phyloP scores from a whole-genome alignment of 1,284 basidiomycete genomes.

The Boletus smithii region DNA sequence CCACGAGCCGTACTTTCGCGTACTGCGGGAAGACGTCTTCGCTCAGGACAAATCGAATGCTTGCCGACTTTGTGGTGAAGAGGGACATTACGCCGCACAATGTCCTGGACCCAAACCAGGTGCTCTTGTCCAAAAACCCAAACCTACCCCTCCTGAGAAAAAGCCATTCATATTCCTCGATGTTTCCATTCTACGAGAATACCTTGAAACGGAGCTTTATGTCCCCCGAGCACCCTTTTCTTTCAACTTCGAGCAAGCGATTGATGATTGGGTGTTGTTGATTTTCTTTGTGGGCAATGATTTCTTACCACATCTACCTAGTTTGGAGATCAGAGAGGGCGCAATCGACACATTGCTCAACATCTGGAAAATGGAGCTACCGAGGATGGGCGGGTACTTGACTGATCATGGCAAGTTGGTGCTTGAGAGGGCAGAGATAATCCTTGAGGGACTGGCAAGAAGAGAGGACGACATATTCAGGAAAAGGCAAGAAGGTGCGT shows the following conservation, averaged over 20 bases:
- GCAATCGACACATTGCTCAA: constrained; percentile 95
- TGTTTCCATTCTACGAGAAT: constrained; percentile 92
- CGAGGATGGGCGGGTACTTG: constrained; percentile 94
- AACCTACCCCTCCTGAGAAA: constrained; percentile 66
- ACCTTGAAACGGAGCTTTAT: constrained; percentile 93
- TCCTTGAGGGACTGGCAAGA: constrained; percentile 89
- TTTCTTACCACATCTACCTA: constrained; percentile 97
- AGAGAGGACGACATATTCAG: constrained; percentile 96
- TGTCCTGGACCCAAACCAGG: constrained; percentile 79
- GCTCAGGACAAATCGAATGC: constrained; percentile 74
- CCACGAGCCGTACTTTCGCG: constrained; percentile 96
- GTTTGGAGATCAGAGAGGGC: constrained; percentile 97
- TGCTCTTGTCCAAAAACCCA: constrained; percentile 62
- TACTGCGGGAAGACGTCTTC: constrained; percentile 98
- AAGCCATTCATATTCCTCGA: constrained; percentile 99
- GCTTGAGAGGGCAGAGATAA: constrained; percentile 84
- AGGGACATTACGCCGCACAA: constrained; percentile 91
- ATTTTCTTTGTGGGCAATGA: constrained; percentile 99
- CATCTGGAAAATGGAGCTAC: constrained; percentile 93
- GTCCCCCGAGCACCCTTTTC: constrained; percentile 75
- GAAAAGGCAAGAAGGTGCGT: constrained; percentile 85
- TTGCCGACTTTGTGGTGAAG: constrained; percentile 91
- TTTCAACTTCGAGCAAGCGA: constrained; percentile 95
- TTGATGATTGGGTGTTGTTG: constrained; percentile 99
- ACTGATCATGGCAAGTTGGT: constrained; percentile 93